phyloP scores from a whole-genome alignment of 2,329 filamentous ascomycete genomes.

The Claviceps sorghi region DNA sequence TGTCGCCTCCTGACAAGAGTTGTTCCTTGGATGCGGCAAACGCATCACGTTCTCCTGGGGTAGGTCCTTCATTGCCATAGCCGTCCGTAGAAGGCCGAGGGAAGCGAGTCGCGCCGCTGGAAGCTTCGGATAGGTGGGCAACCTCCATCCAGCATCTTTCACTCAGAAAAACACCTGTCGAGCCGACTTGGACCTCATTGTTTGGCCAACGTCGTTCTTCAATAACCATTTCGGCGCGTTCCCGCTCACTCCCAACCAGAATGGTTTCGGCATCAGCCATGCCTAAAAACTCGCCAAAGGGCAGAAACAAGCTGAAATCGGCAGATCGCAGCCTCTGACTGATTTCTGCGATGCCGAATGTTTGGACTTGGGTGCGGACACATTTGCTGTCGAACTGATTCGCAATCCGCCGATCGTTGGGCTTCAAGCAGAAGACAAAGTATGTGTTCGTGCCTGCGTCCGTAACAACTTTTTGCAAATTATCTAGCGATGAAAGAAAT shows the following conservation, averaged over 20 bases:
- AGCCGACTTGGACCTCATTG: constrained; percentile 81
- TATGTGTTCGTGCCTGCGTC: constrained; percentile 80
- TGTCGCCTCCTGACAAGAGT: constrained; percentile 35
- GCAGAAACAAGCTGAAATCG: constrained; percentile 90
- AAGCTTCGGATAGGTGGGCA: constrained; percentile 54
- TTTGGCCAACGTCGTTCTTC: constrained; percentile 84
- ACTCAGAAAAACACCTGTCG: constrained; percentile 88
- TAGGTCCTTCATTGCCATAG: constrained; percentile 47
- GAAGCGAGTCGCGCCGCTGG: constrained; percentile 31
- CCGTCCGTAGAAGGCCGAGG: constrained; percentile 40
- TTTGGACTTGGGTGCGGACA: constrained; percentile 85
- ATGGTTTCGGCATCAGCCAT: constrained; percentile 71
- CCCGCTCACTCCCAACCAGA: constrained; percentile 79
- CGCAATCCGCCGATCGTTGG: constrained; percentile 89
- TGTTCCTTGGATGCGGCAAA: constrained; percentile 51
- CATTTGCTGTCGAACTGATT: constrained; percentile 99
- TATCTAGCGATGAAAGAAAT: constrained; percentile 77
- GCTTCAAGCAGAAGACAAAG: constrained; percentile 94
- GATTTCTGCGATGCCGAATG: constrained; percentile 92
- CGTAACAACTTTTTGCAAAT: constrained; percentile 75
- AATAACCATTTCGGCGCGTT: constrained; percentile 82
- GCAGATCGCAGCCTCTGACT: constrained; percentile 83
- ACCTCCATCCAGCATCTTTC: constrained; percentile 93
- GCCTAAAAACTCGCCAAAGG: constrained; percentile 89
- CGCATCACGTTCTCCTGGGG: constrained; percentile 42